Conservation (phyloP, 1,284 basidiomycete species). For the Leccinum ponderosum region DNA sequence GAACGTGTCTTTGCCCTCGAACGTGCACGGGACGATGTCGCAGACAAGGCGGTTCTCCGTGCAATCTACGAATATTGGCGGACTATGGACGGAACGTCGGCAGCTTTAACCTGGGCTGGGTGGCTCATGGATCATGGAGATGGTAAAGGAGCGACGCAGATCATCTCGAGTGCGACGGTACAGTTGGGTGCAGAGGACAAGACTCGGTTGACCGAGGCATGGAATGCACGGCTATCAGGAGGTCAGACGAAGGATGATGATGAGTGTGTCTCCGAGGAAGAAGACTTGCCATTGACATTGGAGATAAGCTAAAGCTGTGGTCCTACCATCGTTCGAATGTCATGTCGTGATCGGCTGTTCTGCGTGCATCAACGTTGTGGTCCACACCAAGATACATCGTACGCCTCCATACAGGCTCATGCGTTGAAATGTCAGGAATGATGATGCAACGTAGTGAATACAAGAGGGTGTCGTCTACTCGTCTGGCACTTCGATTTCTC, state of each 20-base stretch:
- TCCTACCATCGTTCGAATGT: neutral
- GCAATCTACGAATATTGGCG: conserved; percentile 47
- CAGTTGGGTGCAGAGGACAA: conserved; percentile 24
- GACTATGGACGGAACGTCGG: conserved; percentile 36
- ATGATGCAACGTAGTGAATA: conserved; percentile 23
- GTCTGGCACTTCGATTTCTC: conserved; percentile 92
- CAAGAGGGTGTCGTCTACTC: conserved; percentile 61
- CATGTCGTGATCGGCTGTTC: neutral
- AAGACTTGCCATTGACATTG: conserved; percentile 17
- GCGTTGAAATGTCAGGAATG: conserved; percentile 9
- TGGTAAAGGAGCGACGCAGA: conserved; percentile 37
- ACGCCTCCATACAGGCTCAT: neutral
- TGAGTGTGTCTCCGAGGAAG: conserved; percentile 20
- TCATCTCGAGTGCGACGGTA: conserved; percentile 34
- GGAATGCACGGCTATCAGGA: conserved; percentile 30
- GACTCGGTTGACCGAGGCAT: conserved; percentile 30
- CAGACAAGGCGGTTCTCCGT: conserved; percentile 35
- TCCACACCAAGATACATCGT: too few species aligned
- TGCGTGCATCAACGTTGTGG: neutral
- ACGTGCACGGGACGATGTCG: conserved; percentile 21
- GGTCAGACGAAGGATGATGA: conserved; percentile 25
- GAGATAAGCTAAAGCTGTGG: conserved; percentile 11
- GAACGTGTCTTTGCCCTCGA: conserved; percentile 40
- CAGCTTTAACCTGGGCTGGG: conserved; percentile 45
- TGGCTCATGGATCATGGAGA: conserved; percentile 45